Conservation (phyloP, 192 early-diverging fungal genomes). For the Coemansia sp. region DNA sequence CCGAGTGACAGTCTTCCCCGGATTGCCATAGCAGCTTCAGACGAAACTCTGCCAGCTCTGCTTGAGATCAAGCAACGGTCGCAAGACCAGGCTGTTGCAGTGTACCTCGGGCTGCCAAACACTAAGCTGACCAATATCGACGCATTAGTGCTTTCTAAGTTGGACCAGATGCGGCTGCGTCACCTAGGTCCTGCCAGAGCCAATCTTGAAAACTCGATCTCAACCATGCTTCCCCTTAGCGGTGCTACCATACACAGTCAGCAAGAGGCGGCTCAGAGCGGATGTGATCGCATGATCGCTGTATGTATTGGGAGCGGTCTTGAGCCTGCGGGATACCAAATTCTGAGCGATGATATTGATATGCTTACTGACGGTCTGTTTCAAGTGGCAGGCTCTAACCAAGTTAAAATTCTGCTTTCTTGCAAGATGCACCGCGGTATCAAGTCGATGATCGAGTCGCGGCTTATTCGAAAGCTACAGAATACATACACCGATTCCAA, state of each 20-base stretch:
- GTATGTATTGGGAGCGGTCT: slow-evolving; percentile 44
- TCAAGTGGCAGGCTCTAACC: slow-evolving; percentile 6
- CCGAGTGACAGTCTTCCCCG: slow-evolving; percentile 18
- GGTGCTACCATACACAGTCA: slow-evolving; percentile 5
- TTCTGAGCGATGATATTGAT: slow-evolving; percentile 25
- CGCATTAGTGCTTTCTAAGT: slow-evolving; percentile 30
- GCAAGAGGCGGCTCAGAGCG: not conserved
- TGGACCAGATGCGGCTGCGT: slow-evolving; percentile 45
- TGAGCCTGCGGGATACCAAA: slow-evolving; percentile 34
- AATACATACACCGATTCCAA: not conserved
- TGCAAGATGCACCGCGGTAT: slow-evolving; percentile 14
- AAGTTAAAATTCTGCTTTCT: slow-evolving; percentile 24
- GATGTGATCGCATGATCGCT: slow-evolving; percentile 10
- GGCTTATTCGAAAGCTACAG: slow-evolving; percentile 21
- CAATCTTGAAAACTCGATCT: slow-evolving; percentile 36
- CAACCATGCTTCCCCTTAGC: slow-evolving; percentile 40
- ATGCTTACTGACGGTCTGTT: slow-evolving; percentile 22
- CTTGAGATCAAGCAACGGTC: slow-evolving; percentile 27
- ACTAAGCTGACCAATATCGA: slow-evolving; percentile 31
- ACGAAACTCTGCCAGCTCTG: slow-evolving; percentile 23
- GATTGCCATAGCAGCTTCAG: slow-evolving; percentile 33
- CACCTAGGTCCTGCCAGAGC: slow-evolving; percentile 38
- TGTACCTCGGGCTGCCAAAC: slow-evolving; percentile 33
- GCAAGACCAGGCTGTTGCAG: slow-evolving; percentile 10
- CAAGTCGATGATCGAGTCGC: slow-evolving; percentile 16